Evolutionary conservation across 352 stramenopile species (phyloP).

Genomic region (Blastocystis hominis): DNA sequence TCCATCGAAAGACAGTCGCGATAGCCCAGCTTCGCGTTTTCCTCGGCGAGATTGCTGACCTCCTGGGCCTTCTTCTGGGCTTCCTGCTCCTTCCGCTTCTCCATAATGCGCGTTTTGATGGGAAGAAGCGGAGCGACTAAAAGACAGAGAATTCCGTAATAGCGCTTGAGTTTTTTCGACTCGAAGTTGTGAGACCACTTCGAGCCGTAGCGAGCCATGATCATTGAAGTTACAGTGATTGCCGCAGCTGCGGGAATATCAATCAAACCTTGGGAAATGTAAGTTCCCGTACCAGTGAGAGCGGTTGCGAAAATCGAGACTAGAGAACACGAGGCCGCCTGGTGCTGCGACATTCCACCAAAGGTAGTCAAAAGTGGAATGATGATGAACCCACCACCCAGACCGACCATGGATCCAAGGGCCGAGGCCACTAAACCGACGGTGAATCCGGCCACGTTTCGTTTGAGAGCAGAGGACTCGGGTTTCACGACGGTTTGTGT

Average conservation of each 20-base stretch:
- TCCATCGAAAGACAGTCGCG: slow-evolving; percentile 51
- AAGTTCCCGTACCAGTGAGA: slow-evolving; percentile 54
- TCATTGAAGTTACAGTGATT: slow-evolving; percentile 59
- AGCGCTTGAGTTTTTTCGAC: slow-evolving; percentile 57
- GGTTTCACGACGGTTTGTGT: not conserved
- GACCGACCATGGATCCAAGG: slow-evolving; percentile 60
- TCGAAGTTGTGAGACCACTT: slow-evolving; percentile 58
- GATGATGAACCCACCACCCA: slow-evolving; percentile 62
- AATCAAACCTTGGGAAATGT: slow-evolving; percentile 58
- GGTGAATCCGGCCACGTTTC: not conserved
- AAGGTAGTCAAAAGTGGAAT: slow-evolving; percentile 60
- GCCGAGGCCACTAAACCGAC: slow-evolving; percentile 51
- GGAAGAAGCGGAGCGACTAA: slow-evolving; percentile 59
- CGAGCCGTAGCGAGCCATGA: slow-evolving; percentile 59
- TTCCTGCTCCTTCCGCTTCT: slow-evolving; percentile 50
- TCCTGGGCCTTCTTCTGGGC: not conserved
- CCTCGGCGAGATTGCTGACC: not conserved
- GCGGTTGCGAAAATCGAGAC: slow-evolving; percentile 60
- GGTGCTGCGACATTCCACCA: slow-evolving; percentile 59
- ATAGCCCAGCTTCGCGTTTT: slow-evolving; percentile 46
- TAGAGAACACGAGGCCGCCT: slow-evolving; percentile 60
- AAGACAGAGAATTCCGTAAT: slow-evolving; percentile 60
- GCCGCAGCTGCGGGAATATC: slow-evolving; percentile 55
- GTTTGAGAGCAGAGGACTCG: not conserved
- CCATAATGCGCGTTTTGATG: slow-evolving; percentile 58